These are phyloP conservation scores for Multifurca ochricompacta DNA, from an alignment of 768 basidiomycete genomes.

Conservation along the genomic window DNA sequence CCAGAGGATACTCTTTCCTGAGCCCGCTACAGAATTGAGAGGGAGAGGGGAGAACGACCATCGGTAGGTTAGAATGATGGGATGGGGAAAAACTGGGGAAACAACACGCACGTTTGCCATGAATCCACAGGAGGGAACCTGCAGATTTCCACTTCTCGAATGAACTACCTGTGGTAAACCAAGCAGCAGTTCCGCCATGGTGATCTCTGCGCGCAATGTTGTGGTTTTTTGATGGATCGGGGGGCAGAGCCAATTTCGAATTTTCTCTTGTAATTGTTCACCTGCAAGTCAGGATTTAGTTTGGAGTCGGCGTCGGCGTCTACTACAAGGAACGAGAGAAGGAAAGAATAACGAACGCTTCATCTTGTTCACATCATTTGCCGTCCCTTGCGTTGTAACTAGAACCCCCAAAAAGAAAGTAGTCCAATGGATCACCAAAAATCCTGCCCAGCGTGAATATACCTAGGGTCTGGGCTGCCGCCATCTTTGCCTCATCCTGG, in stretches of 20 bases:
- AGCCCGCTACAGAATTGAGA: no score
- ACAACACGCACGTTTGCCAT: no score
- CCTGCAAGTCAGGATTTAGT: background rate
- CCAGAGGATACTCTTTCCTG: no score
- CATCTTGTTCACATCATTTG: background rate
- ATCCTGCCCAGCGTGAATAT: background rate
- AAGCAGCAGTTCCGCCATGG: background rate
- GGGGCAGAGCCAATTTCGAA: background rate
- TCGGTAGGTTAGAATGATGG: no score
- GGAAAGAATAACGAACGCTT: background rate
- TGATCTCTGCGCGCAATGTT: no score
- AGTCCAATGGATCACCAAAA: background rate
- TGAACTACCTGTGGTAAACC: background rate
- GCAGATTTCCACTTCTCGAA: background rate
- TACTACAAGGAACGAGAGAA: background rate
- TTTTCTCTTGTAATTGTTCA: background rate
- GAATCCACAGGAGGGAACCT: no score
- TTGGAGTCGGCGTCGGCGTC: no score
- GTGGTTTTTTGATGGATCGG: background rate
- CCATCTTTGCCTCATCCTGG: background rate
- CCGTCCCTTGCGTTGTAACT: background rate
- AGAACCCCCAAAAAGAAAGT: background rate
- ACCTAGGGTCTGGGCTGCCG: background rate
- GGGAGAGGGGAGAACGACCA: no score
- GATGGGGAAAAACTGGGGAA: no score